phyloP scores from a whole-genome alignment of 208 protist genomes.

The Strigomonas culicis region DNA sequence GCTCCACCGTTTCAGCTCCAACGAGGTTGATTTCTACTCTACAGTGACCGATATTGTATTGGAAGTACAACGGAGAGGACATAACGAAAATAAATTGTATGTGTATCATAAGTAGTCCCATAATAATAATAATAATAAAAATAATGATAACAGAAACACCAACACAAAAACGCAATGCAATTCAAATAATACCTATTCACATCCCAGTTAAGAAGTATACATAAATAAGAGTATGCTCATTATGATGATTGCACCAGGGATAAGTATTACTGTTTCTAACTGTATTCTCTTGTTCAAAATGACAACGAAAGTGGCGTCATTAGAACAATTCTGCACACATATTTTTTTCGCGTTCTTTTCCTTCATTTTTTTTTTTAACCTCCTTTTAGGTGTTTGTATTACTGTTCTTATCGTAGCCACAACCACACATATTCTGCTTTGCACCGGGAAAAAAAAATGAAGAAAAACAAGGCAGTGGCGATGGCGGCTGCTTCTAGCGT shows the following conservation, averaged over 20 bases:
- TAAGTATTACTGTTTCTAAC: not conserved
- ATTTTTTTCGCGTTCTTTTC: not conserved
- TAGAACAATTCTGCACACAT: not conserved
- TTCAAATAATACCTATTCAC: not conserved
- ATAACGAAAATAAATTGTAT: constrained; percentile 74
- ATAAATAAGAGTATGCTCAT: too few relatives aligned
- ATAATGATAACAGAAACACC: not conserved
- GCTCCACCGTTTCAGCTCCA: constrained; percentile 52
- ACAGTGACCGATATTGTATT: constrained; percentile 53
- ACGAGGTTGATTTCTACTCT: constrained; percentile 71
- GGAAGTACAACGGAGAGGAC: constrained; percentile 58
- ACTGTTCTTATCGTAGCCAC: not conserved
- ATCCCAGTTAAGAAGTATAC: too few relatives aligned
- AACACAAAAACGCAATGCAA: not conserved
- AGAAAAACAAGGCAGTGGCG: constrained; percentile 28
- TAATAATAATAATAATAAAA: constrained; percentile 8
- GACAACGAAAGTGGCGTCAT: too few relatives aligned
- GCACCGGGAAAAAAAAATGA: constrained; percentile 10
- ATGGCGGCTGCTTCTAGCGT: constrained; percentile 63
- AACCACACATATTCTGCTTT: not conserved
- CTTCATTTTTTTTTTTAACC: not conserved
- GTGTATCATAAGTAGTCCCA: constrained; percentile 16
- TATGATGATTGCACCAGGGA: too few relatives aligned
- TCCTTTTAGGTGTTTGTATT: constrained; percentile 6
- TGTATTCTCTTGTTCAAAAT: too few relatives aligned